These are phyloP conservation scores for Cercospora berteroae DNA, from an alignment of 2,329 filamentous ascomycete genomes.

Conservation along the genomic window DNA sequence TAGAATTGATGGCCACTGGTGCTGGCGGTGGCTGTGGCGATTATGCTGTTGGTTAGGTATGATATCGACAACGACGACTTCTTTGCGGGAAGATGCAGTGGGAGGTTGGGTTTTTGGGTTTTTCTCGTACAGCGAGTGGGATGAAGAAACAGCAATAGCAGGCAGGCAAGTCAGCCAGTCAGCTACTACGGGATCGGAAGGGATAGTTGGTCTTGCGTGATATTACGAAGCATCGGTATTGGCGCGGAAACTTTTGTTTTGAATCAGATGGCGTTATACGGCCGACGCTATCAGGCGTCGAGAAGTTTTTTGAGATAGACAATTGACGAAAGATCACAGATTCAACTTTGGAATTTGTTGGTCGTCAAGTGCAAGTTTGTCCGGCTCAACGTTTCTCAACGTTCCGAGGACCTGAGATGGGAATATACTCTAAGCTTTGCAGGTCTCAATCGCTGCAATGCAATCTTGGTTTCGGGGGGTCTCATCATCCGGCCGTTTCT, in stretches of 20 bases:
- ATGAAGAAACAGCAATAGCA: neutral
- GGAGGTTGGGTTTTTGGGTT: neutral
- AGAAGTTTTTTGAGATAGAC: neutral
- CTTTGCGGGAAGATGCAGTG: neutral
- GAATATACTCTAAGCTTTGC: neutral
- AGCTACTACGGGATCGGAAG: neutral
- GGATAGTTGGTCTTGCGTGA: neutral
- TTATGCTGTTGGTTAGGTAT: neutral
- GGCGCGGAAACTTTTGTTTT: neutral
- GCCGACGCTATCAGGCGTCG: neutral
- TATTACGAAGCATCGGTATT: neutral
- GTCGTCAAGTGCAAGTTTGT: neutral
- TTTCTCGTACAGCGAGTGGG: neutral
- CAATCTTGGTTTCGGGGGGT: neutral
- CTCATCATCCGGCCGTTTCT: conserved; percentile 1
- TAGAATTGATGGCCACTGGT: neutral
- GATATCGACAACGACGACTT: neutral
- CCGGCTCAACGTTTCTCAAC: neutral
- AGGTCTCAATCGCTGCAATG: neutral
- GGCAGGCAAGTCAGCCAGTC: neutral
- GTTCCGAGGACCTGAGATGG: neutral
- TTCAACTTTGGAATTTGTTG: neutral
- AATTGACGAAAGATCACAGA: neutral
- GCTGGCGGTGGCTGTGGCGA: neutral
- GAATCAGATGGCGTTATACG: neutral